Base-by-base conservation (phyloP, 2,329 filamentous ascomycete species). In the Colletotrichum plurivorum region DNA sequence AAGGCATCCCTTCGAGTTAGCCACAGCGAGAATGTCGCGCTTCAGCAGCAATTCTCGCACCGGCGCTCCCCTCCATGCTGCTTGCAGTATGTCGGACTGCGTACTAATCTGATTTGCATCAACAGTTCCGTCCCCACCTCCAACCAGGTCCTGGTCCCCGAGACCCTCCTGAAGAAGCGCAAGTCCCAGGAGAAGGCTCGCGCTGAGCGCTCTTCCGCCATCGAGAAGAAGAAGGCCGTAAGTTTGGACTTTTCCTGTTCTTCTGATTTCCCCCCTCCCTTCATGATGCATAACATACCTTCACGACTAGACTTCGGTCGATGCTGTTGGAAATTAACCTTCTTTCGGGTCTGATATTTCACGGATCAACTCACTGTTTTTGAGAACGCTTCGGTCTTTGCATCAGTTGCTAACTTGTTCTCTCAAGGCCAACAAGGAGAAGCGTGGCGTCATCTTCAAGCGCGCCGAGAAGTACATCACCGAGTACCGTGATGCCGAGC, bases 91-190 rank as follows among this genome's bases (percentile, higher is more conserved):
- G 86, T 83, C 87, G 91, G 89, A 89, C 87, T 87, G 89, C 88
- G 90, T 91, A 93, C 92, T 93, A 90, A 94, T 93, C 91, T 94
- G 83, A 90, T 83, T n/a, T 72, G 71, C 77, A 75, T 82, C 80
- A 39, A 25, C 82, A 97, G 94, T 87, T 91, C 91, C 86, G 93
- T 97, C 81, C 94, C 96, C 77, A 97, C 94, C 84, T 87, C 95
- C 85, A 94, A 98, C 85, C 93, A 98, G 85, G 91, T 99, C 84
- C 89, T 98, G 84, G 94, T 98, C 83, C 96, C 96, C 78, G 96
- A 99, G 94, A 99, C 96, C 79, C 94, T 99, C 81, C 91, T 99
- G 85, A 99, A 99, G 93, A 99, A 99, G 94, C 94, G 96, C 89
- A 99, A 99, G 94, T 94, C 91, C 85, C 95, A 98, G 88, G 96